Percentiles rank a stretch among this genome's conserved stretches.
These are phyloP conservation scores for Melanogaster broomeanus DNA, from an alignment of 768 basidiomycete species.

Conservation along the genomic window DNA sequence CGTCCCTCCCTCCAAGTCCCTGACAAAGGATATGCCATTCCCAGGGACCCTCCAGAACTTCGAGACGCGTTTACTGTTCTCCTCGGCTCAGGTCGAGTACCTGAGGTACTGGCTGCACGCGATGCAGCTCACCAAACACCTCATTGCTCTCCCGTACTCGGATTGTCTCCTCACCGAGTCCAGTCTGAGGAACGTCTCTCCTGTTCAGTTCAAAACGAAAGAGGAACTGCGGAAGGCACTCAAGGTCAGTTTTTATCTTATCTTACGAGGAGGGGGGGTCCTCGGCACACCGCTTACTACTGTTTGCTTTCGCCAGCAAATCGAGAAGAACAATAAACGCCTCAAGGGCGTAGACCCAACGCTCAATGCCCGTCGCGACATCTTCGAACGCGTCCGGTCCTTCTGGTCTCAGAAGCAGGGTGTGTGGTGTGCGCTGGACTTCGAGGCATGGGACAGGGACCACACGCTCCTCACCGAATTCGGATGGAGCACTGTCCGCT, in stretches of 20 bases:
- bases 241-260: conserved; percentile 45
- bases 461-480: conserved; percentile 78
- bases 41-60: conserved; percentile 69
- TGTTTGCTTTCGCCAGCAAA: conserved; percentile 45
- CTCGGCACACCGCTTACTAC: neutral
- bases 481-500: conserved; percentile 68
- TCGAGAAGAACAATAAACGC: conserved; percentile 80
- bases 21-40: neutral
- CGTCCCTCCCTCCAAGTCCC: neutral
- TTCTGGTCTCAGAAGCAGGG: conserved; percentile 66
- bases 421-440: conserved; percentile 77
- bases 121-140: conserved; percentile 61
- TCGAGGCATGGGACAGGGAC: conserved; percentile 83
- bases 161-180: conserved; percentile 69
- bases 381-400: conserved; percentile 68
- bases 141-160: conserved; percentile 75
- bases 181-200: conserved; percentile 58
- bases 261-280: neutral
- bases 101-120: conserved; percentile 81
- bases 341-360: conserved; percentile 63
- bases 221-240: conserved; percentile 55
- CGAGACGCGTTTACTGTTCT: conserved; percentile 78
- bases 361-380: conserved; percentile 55
- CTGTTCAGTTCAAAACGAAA: conserved; percentile 56
- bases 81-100: conserved; percentile 85